A percentile compares a stretch with the other conserved stretches of the same genome.
phyloP scores from a whole-genome alignment of 306 rosid genomes.

The Gastrolobium bilobum region DNA sequence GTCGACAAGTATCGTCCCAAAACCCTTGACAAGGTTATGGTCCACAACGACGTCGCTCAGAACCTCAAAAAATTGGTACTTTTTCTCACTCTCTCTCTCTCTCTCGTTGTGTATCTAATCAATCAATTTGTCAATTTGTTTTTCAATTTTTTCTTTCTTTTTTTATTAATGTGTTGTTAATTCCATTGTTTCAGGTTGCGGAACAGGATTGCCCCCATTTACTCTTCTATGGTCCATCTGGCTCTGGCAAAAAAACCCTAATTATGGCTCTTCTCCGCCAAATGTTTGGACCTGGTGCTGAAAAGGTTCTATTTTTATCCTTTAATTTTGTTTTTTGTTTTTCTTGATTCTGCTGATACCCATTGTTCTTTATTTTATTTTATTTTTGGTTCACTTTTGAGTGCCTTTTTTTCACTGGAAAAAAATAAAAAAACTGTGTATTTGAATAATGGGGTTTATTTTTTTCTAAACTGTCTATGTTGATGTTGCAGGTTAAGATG shows the following conservation, averaged over 20 bases:
- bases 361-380: slow-evolving; percentile 1
- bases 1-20: slow-evolving; percentile 95
- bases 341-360: background rate
- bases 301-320: slow-evolving; percentile 62
- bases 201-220: slow-evolving; percentile 98
- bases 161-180: background rate
- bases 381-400: background rate
- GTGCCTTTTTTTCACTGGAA: background rate
- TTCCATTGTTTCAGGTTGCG: slow-evolving; percentile 56
- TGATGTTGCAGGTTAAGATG: slow-evolving; percentile 85
- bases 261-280: slow-evolving; percentile 91
- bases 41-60: slow-evolving; percentile 77
- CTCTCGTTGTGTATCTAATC: background rate
- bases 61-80: slow-evolving; percentile 90
- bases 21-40: slow-evolving; percentile 79
- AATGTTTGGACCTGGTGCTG: slow-evolving; percentile 90
- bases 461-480: background rate
- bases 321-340: background rate
- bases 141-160: background rate
- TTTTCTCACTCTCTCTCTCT: too few relatives aligned
- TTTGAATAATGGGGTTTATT: background rate
- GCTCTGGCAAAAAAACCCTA: slow-evolving; percentile 99
- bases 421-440: background rate
- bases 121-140: slow-evolving; percentile 10
- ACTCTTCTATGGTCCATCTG: slow-evolving; percentile 93